Evolutionary conservation across 768 basidiomycete species (phyloP), one percentile per base, ranked within the genome.

Genomic region (Coprinellus aureogranulatus): DNA sequence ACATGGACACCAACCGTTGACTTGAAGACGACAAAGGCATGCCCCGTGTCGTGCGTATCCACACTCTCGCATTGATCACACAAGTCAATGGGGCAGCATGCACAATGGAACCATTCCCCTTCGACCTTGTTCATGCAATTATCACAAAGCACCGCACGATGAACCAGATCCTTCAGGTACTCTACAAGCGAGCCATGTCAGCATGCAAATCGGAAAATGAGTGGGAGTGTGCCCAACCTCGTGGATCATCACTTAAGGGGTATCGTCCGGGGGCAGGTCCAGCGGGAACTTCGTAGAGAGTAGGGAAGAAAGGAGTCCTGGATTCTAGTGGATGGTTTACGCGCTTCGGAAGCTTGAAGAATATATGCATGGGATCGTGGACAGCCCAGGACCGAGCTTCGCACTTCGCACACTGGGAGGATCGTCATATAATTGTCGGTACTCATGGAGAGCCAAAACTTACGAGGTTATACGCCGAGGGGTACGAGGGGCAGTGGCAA

Each of bases 21-120:
- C 70, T 98, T 98, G 75, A 97, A 89, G 8, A 90, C 89, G 31
- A 95, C 77, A 70, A 94, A 98, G 42, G 92, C 72, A 66, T 96
- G 94, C 1, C 83, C 85, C 58, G 83, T 78, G 63, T 94, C 83
- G 66, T 97, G 94, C 45, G 88, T 88, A 65, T 92, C 92, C 26
- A 89, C 73, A 46, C 75, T 78, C 69, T 94, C 90, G 64, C 94
- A 96, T 28, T 80, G 80, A 41, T 85, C 85, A 72, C 95, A 97
- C n/a, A 96, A 75, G 68, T 98, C 95, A 62, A 83, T 86, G 5
- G 81, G 80, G 66, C 94, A 97, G 66, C 93, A 92, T 3, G 85
- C 92, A 65, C 95, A 98, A 62, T 89, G 83, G 72, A 87, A 90
- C 95, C 95, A 98, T 62, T 85, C 83, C 16, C 95, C 95, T n/a